Base-by-base conservation (phyloP, 164 flowering plant genomes). In the Pachysandra terminalis region DNA sequence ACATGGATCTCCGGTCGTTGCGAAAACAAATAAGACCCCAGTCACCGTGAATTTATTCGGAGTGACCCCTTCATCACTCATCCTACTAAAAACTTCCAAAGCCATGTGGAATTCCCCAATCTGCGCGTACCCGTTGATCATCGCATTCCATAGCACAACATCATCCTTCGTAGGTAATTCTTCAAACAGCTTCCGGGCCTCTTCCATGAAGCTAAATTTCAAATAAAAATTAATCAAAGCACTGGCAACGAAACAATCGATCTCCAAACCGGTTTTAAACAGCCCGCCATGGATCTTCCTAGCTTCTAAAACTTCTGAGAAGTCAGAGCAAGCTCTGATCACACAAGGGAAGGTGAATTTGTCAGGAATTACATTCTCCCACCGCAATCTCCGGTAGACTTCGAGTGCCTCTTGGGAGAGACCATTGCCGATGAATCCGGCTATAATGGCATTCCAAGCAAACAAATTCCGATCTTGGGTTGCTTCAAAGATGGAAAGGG, bases 131-230 rank as follows among this genome's bases (percentile, higher is more conserved):
- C 96, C 93, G 76, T 73, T 86, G 59, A 90, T 75, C 86, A 90
- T 78, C 0, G 93, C 74, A 73, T 86, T 90, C 89, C 88, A 88
- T 59, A 85, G 73, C 68, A 86, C 91, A 37, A 83, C 82, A 74
- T 87, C 96, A 74, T 87, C 96, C 69, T 77, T 78, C 10, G 70
- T 70, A 16, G 81, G 73, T 74, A 78, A 52, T 72, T 60, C 48
- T 26, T 75, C 81, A 56, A 78, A 78, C 68, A 78, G 8, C 16
- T 27, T 62, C 10, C 40, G 57, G 0, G 81, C 81, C 14, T 72
- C 78, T 5, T 54, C 63, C 49, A 63, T 64, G 13, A 53, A 57
- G 32, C 28, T 23, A 64, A 69, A 72, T 59, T 75, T 78, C 74
- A 75, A 66, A 45, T 78, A 78, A 23, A 72, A 72, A 67, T 72